phyloP scores from a whole-genome alignment of 2,329 filamentous ascomycete genomes.

The Bipolaris victoriae region DNA sequence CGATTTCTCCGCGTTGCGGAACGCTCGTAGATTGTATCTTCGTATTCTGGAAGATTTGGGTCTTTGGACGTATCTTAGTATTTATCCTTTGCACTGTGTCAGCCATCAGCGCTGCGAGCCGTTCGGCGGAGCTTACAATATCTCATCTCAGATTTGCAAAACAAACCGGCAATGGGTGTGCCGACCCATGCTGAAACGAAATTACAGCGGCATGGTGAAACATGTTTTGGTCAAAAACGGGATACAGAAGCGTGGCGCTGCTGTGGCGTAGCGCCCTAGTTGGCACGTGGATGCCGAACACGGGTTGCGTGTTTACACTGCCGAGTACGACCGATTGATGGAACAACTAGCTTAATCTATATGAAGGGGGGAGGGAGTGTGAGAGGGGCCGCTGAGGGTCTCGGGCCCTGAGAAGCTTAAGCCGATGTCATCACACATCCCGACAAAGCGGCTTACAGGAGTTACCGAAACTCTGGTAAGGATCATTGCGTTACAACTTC shows the following conservation, averaged over 20 bases:
- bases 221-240: constrained; percentile 11
- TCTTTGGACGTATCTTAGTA: too few species aligned
- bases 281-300: neutral
- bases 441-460: neutral
- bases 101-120: too few species aligned
- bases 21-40: neutral
- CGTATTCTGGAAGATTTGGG: too few species aligned
- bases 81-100: too few species aligned
- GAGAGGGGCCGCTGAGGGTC: neutral
- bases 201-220: constrained; percentile 30
- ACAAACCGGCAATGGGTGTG: neutral
- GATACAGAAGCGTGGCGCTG: constrained; percentile 18
- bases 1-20: neutral
- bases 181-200: constrained; percentile 5
- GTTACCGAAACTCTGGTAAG: neutral
- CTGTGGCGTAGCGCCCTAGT: constrained; percentile 9
- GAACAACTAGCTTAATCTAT: constrained; percentile 14
- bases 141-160: too few species aligned
- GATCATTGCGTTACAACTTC: neutral
- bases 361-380: neutral
- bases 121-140: too few species aligned
- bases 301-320: neutral
- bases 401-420: neutral
- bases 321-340: constrained; percentile 25
- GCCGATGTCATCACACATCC: neutral